A percentile compares a stretch with the other conserved stretches of the same genome.
These are phyloP conservation scores for Starmerella vitae DNA, from an alignment of 805 yeast genomes.

Conservation along the genomic window DNA sequence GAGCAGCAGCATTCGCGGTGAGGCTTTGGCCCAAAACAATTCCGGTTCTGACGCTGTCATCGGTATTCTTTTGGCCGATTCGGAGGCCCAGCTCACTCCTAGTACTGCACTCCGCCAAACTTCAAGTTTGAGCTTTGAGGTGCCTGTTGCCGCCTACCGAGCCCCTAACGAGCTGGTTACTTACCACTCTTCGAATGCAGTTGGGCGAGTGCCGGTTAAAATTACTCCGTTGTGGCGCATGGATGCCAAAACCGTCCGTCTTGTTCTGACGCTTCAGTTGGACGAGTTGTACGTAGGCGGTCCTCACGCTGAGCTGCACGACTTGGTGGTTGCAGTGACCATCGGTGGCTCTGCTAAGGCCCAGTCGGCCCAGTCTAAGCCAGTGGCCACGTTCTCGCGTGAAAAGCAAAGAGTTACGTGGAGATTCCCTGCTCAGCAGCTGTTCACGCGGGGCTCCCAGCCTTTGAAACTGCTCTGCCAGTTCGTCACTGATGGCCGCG, in stretches of 20 bases:
- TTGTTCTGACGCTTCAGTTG: slow-evolving; percentile 57
- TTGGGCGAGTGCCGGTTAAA: slow-evolving; percentile 44
- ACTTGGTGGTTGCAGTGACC: slow-evolving; percentile 48
- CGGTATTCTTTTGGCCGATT: slow-evolving; percentile 18
- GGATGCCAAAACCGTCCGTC: slow-evolving; percentile 71
- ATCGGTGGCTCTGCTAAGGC: slow-evolving; percentile 40
- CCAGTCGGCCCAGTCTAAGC: slow-evolving; percentile 72
- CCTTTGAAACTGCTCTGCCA: slow-evolving; percentile 65
- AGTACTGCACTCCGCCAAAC: slow-evolving; percentile 13
- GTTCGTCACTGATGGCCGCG: slow-evolving; percentile 61
- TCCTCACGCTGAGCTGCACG: slow-evolving; percentile 37
- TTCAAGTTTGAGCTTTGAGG: slow-evolving; percentile 17
- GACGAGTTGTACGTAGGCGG: slow-evolving; percentile 34
- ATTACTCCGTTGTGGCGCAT: slow-evolving; percentile 82
- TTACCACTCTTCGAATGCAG: slow-evolving; percentile 39
- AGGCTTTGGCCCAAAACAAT: slow-evolving; percentile 41
- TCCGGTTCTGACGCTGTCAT: slow-evolving; percentile 17
- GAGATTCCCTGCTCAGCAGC: slow-evolving; percentile 40
- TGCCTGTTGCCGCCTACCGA: slow-evolving; percentile 34
- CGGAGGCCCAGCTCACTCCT: slow-evolving; percentile 18
- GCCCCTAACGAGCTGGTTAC: slow-evolving; percentile 45
- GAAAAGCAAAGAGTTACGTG: slow-evolving; percentile 80
- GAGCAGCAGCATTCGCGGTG: slow-evolving; percentile 62
- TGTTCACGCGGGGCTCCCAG: slow-evolving; percentile 33
- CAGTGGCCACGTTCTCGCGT: slow-evolving; percentile 79